These are phyloP conservation scores for Solanum hybrid DNA, from an alignment of 305 asterid species.

Conservation along the genomic window DNA sequence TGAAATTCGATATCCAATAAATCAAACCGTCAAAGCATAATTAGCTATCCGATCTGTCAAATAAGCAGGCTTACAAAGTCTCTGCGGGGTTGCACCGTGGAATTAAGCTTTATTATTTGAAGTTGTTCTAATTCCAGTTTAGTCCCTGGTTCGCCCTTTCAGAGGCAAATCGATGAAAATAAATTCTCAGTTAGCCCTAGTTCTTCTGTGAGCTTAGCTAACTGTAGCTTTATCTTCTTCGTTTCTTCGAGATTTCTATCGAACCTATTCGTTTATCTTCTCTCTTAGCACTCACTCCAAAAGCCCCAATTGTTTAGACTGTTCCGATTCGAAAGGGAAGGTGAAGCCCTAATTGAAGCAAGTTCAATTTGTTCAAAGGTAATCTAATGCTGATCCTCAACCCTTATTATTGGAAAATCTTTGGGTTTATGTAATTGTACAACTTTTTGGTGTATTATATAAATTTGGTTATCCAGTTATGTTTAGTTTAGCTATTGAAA, in stretches of 20 bases:
- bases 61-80: neutral
- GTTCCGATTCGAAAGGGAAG: neutral
- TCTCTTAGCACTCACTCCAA: neutral
- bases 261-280: neutral
- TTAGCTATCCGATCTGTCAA: accelerated
- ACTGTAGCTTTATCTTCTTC: neutral
- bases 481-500: neutral
- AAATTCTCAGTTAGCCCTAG: neutral
- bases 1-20: too few relatives aligned
- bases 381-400: neutral
- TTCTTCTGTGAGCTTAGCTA: neutral
- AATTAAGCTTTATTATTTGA: neutral
- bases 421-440: neutral
- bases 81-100: neutral
- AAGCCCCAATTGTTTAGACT: neutral
- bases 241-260: neutral
- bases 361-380: neutral
- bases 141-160: neutral
- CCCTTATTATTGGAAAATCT: neutral
- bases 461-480: neutral
- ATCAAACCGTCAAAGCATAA: too few relatives aligned
- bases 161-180: neutral
- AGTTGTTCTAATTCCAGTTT: neutral
- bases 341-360: neutral
- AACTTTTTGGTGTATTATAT: neutral